Conservation (phyloP, 2,329 filamentous ascomycete genomes). For the Pestalotiopsis sp. region DNA sequence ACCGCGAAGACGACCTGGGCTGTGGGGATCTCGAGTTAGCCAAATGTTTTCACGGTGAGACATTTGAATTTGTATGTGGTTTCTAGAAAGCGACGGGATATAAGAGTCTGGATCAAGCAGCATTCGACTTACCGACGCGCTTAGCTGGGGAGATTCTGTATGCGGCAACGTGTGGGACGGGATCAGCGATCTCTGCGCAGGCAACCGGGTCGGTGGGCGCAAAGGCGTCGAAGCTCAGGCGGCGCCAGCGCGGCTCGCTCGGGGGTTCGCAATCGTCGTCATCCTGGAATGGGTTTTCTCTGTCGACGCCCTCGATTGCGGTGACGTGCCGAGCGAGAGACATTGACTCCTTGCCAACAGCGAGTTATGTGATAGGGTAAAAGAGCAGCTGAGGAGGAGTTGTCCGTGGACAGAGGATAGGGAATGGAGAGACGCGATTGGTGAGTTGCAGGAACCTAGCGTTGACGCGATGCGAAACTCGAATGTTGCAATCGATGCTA, state of each 20-base stretch:
- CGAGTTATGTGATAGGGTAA: neutral
- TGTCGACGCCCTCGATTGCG: conserved; percentile 43
- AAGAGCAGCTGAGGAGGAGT: neutral
- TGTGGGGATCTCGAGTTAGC: conserved; percentile 27
- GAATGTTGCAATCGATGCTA: conserved; percentile 10
- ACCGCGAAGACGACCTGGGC: conserved; percentile 65
- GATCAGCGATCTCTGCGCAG: conserved; percentile 25
- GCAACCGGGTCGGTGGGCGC: conserved; percentile 28
- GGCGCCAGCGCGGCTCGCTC: conserved; percentile 27
- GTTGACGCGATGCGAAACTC: conserved; percentile 12
- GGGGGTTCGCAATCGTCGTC: conserved; percentile 15
- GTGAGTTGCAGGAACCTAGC: conserved; percentile 5
- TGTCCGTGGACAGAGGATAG: neutral
- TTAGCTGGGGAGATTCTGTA: conserved; percentile 32
- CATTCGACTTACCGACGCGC: conserved; percentile 29
- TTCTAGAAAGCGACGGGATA: neutral
- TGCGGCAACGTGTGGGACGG: conserved; percentile 31
- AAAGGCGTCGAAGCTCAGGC: conserved; percentile 32
- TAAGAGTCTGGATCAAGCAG: neutral
- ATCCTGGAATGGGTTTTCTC: conserved; percentile 29
- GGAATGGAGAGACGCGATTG: conserved; percentile 4
- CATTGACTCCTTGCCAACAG: conserved; percentile 28
- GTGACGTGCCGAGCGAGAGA: conserved; percentile 47
- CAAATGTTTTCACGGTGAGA: neutral
- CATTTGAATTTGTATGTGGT: neutral